Evolutionary conservation across 2,329 filamentous ascomycete genomes (phyloP).

Genomic region (Dendrostoma leiphaemia): DNA sequence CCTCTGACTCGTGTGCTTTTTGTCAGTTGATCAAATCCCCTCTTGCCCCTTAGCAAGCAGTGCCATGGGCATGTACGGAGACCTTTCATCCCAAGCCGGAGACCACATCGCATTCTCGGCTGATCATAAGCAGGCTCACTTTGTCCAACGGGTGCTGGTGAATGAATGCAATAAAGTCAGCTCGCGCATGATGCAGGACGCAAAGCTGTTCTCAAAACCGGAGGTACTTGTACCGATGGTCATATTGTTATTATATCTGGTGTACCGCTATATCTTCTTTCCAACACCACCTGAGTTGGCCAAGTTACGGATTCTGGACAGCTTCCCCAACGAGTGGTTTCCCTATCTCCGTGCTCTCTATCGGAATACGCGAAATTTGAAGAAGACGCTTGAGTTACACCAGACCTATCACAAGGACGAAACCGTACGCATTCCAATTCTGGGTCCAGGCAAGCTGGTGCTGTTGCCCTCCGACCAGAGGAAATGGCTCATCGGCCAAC

Average conservation of each 20-base stretch:
- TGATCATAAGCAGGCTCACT: too few relatives aligned
- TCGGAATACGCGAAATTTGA: constrained; percentile 10
- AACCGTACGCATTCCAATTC: constrained; percentile 9
- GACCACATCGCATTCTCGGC: too few relatives aligned
- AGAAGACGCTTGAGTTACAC: constrained; percentile 12
- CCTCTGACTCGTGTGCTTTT: too few relatives aligned
- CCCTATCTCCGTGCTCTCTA: constrained; percentile 10
- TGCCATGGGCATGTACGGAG: too few relatives aligned
- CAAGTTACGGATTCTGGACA: background rate
- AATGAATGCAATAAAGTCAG: background rate
- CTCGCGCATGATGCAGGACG: constrained; percentile 4
- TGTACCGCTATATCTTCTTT: constrained; percentile 11
- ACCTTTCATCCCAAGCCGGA: too few relatives aligned
- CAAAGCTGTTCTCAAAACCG: constrained; percentile 1
- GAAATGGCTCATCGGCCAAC: constrained; percentile 11
- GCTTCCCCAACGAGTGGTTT: constrained; percentile 2
- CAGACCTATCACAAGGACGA: constrained; percentile 13
- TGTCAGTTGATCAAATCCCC: too few relatives aligned
- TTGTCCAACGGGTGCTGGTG: background rate
- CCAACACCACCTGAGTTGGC: constrained; percentile 6
- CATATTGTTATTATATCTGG: constrained; percentile 1
- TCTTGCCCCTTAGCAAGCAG: too few relatives aligned
- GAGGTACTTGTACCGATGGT: constrained; percentile 2
- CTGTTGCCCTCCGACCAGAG: constrained; percentile 5
- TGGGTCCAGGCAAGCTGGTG: constrained; percentile 8